These are phyloP conservation scores for Vitellaria paradoxa DNA, from an alignment of 179 eudicot species.

Conservation along the genomic window DNA sequence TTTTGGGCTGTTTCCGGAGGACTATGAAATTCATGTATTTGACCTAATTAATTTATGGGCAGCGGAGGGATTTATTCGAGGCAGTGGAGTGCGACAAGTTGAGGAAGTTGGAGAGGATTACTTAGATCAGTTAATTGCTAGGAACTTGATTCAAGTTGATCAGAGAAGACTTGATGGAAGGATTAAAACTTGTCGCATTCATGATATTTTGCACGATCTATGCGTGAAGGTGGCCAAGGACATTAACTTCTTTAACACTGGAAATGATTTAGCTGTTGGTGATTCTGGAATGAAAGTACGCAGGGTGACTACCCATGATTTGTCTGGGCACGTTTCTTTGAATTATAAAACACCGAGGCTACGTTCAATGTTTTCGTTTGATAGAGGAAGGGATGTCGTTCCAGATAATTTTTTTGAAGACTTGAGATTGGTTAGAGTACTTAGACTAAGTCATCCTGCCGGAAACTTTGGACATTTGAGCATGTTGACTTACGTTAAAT, in stretches of 20 bases:
- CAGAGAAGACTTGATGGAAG: slow-evolving; percentile 7
- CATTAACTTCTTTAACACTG: slow-evolving; percentile 3
- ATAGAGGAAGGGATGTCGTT: no score
- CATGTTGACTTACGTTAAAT: no score
- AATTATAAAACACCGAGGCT: background rate
- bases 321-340: background rate
- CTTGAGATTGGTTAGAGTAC: no score
- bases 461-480: no score
- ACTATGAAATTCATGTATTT: slow-evolving; percentile 2
- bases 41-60: slow-evolving; percentile 9
- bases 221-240: background rate
- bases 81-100: background rate
- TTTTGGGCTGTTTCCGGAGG: slow-evolving; percentile 18
- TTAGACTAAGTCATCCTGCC: no score
- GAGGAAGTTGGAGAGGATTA: slow-evolving; percentile 8
- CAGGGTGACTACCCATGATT: background rate
- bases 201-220: slow-evolving; percentile 15
- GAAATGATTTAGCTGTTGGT: background rate
- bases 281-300: background rate
- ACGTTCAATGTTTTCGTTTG: background rate
- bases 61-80: slow-evolving; percentile 11
- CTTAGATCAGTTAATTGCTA: background rate
- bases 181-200: slow-evolving; percentile 16
- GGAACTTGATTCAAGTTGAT: slow-evolving; percentile 20
- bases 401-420: no score